Evolutionary conservation across 2,329 filamentous ascomycete genomes (phyloP).

Genomic region (Aspergillus fijiensis): DNA sequence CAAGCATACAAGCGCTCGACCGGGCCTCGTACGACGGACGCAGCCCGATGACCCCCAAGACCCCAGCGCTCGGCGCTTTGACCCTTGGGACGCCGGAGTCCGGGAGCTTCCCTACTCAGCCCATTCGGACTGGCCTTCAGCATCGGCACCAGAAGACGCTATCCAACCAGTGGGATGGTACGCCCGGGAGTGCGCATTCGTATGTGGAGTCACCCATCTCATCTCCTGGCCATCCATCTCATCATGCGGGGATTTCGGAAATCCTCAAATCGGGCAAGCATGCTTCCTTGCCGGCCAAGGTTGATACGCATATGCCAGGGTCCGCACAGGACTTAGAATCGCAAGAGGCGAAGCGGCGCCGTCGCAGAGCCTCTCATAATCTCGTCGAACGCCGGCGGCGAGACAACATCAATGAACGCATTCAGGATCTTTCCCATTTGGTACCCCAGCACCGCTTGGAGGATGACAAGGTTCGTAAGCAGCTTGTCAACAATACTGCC

Average conservation of each 20-base stretch:
- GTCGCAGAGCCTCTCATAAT: slow-evolving; percentile 92
- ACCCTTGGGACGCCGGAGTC: slow-evolving; percentile 71
- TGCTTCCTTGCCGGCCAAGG: slow-evolving; percentile 85
- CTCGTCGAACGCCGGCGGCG: slow-evolving; percentile 89
- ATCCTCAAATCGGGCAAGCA: slow-evolving; percentile 80
- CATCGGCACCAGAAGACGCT: slow-evolving; percentile 75
- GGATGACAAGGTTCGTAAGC: slow-evolving; percentile 94
- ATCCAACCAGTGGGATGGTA: slow-evolving; percentile 88
- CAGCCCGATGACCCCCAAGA: slow-evolving; percentile 83
- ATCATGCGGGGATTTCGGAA: slow-evolving; percentile 77
- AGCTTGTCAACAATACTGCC: slow-evolving; percentile 87
- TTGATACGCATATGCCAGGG: slow-evolving; percentile 54
- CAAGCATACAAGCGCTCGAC: slow-evolving; percentile 64
- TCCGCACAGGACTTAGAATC: slow-evolving; percentile 61
- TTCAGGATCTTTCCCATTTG: slow-evolving; percentile 91
- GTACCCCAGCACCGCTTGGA: slow-evolving; percentile 90
- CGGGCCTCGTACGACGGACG: slow-evolving; percentile 72
- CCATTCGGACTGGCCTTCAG: slow-evolving; percentile 67
- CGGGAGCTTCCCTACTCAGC: slow-evolving; percentile 70
- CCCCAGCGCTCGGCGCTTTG: slow-evolving; percentile 70
- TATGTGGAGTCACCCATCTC: slow-evolving; percentile 81
- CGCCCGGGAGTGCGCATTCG: slow-evolving; percentile 77
- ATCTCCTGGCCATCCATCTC: slow-evolving; percentile 61
- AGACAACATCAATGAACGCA: slow-evolving; percentile 98
- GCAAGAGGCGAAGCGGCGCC: slow-evolving; percentile 89